These are phyloP conservation scores for Boletellus sp. DNA, from an alignment of 768 basidiomycete species.

Conservation along the genomic window DNA sequence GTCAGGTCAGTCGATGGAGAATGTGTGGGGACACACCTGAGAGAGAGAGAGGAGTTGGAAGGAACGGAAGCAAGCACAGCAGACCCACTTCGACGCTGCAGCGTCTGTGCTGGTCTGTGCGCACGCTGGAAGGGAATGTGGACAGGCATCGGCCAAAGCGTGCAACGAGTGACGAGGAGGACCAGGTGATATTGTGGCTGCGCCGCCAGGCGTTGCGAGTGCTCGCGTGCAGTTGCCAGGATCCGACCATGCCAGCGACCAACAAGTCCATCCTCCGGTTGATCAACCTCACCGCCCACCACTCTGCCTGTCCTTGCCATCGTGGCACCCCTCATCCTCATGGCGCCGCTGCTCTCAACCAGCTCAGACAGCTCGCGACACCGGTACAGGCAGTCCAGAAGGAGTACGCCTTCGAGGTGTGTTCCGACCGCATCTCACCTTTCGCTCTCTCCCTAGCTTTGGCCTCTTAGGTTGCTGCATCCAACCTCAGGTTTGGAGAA, in stretches of 20 bases:
- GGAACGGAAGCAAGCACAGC: constrained; percentile 19
- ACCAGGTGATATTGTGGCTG: constrained; percentile 12
- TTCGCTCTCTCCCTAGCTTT: not conserved
- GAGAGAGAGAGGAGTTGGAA: constrained; percentile 14
- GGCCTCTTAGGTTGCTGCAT: constrained; percentile 65
- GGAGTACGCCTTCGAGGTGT: constrained; percentile 90
- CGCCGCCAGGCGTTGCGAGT: constrained; percentile 2
- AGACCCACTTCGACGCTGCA: constrained; percentile 38
- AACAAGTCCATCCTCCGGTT: constrained; percentile 67
- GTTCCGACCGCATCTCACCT: not conserved
- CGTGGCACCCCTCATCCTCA: constrained; percentile 47
- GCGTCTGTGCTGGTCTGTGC: constrained; percentile 25
- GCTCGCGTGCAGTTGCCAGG: not conserved
- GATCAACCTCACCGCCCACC: constrained; percentile 65
- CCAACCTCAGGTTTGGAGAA: constrained; percentile 85
- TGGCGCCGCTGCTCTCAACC: constrained; percentile 47
- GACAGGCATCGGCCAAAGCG: constrained; percentile 37
- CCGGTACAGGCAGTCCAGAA: constrained; percentile 70
- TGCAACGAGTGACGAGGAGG: not conserved
- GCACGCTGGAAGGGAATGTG: constrained; percentile 46
- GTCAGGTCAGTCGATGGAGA: constrained; percentile 7
- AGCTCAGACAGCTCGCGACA: constrained; percentile 71
- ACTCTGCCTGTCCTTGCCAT: constrained; percentile 78
- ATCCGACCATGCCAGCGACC: constrained; percentile 40
- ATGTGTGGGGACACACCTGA: constrained; percentile 14